phyloP scores from a whole-genome alignment of 768 basidiomycete genomes.

The Obba rivulosa region DNA sequence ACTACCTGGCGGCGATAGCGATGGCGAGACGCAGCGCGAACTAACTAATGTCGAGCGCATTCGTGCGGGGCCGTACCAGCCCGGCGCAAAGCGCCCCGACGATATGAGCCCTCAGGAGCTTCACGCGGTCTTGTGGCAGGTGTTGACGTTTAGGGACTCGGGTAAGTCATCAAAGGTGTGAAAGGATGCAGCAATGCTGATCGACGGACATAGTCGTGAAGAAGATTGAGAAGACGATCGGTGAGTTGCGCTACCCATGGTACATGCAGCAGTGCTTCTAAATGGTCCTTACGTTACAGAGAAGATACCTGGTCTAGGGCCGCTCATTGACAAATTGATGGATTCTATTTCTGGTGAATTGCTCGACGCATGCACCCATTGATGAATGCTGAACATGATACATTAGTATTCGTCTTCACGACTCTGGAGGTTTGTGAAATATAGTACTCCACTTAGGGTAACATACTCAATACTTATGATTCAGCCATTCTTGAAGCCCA shows the following conservation, averaged over 20 bases:
- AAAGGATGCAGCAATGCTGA: not conserved
- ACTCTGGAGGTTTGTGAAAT: slow-evolving; percentile 58
- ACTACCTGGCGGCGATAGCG: slow-evolving; percentile 50
- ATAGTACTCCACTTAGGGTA: not conserved
- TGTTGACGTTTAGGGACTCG: slow-evolving; percentile 79
- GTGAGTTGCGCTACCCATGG: slow-evolving; percentile 27
- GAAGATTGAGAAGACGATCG: slow-evolving; percentile 72
- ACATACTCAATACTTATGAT: not conserved
- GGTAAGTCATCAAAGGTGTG: slow-evolving; percentile 32
- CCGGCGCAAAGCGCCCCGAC: slow-evolving; percentile 64
- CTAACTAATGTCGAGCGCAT: slow-evolving; percentile 71
- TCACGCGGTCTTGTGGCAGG: slow-evolving; percentile 78
- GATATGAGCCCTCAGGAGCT: slow-evolving; percentile 89
- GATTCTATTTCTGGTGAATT: slow-evolving; percentile 60
- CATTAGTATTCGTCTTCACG: slow-evolving; percentile 74
- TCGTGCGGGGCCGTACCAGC: slow-evolving; percentile 44
- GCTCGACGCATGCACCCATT: too few species aligned
- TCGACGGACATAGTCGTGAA: slow-evolving; percentile 51
- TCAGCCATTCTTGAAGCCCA: slow-evolving; percentile 78
- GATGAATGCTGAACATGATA: slow-evolving; percentile 4
- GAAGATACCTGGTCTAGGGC: slow-evolving; percentile 75
- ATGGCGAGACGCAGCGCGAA: slow-evolving; percentile 58
- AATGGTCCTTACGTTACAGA: slow-evolving; percentile 37
- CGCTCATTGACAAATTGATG: slow-evolving; percentile 73
- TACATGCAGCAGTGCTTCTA: not conserved